Percentiles rank a stretch among this genome's conserved stretches.
phyloP scores from a whole-genome alignment of 2,329 filamentous ascomycete genomes.

The Orbilia quercus region DNA sequence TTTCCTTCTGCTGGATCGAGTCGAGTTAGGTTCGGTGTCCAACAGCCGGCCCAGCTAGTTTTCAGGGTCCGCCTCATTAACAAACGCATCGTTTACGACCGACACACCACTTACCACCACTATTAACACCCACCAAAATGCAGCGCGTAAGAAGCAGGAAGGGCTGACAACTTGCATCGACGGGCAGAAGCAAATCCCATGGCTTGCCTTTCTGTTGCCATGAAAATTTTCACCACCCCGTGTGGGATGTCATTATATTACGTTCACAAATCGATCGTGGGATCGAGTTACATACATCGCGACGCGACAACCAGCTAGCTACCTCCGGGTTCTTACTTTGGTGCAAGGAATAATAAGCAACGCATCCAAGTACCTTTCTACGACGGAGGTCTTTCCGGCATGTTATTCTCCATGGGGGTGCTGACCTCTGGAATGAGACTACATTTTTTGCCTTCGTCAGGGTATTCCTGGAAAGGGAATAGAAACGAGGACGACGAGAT shows the following conservation, averaged over 20 bases:
- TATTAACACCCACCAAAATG: constrained; percentile 26
- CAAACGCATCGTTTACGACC: constrained; percentile 44
- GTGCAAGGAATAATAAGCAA: constrained; percentile 38
- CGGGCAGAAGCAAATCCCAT: constrained; percentile 50
- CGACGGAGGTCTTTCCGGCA: constrained; percentile 48
- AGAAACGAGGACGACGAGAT: constrained; percentile 9
- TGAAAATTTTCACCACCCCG: constrained; percentile 35
- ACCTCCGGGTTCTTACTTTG: constrained; percentile 35
- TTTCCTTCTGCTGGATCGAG: constrained; percentile 42
- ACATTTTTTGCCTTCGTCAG: constrained; percentile 26
- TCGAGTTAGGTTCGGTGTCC: too few species aligned
- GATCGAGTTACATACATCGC: constrained; percentile 39
- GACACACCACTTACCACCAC: background rate
- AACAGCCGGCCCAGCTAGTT: constrained; percentile 44
- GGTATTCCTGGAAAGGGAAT: constrained; percentile 35
- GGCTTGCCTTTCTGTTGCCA: constrained; percentile 8
- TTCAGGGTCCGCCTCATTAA: constrained; percentile 53
- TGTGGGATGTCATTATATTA: constrained; percentile 56
- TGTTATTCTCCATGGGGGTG: constrained; percentile 44
- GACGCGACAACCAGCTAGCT: constrained; percentile 34
- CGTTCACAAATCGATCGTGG: constrained; percentile 54
- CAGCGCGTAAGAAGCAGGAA: constrained; percentile 41
- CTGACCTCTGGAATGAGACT: constrained; percentile 46
- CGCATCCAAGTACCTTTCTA: constrained; percentile 17
- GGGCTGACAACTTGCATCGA: constrained; percentile 50